A percentile compares a stretch with the other conserved stretches of the same genome.
These are phyloP conservation scores for Corylus heterophylla DNA, from an alignment of 306 rosid species.

Conservation along the genomic window DNA sequence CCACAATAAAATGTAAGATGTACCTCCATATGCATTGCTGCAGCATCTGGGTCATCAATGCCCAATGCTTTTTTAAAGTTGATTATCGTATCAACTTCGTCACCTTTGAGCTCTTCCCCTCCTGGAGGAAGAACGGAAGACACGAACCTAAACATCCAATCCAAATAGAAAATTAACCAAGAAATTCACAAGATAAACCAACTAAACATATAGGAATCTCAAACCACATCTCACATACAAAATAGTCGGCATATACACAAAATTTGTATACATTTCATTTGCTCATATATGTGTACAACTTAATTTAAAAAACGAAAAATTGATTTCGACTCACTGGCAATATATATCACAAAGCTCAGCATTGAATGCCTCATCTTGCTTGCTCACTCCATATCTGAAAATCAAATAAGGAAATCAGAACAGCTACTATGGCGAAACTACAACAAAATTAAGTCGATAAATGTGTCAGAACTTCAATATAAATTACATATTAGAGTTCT, in stretches of 20 bases:
- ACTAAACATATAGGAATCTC: not conserved
- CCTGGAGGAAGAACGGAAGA: constrained; percentile 82
- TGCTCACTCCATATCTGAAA: constrained; percentile 82
- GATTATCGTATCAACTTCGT: constrained; percentile 69
- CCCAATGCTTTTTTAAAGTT: constrained; percentile 80
- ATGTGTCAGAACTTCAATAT: not conserved
- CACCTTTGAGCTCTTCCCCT: constrained; percentile 80
- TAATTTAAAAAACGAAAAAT: not conserved
- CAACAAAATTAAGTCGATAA: not conserved
- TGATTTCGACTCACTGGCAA: constrained; percentile 49
- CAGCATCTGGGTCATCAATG: constrained; percentile 97
- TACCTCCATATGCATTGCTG: constrained; percentile 97
- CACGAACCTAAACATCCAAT: constrained; percentile 55
- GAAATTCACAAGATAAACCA: constrained; percentile 9
- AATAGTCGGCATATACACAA: constrained; percentile 5
- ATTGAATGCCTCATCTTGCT: constrained; percentile 82
- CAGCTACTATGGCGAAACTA: not conserved
- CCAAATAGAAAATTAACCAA: constrained; percentile 17
- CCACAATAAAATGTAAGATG: constrained; percentile 13
- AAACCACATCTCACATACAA: not conserved
- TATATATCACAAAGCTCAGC: constrained; percentile 85
- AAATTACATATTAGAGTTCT: not conserved
- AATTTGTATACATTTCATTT: not conserved
- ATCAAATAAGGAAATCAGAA: not conserved
- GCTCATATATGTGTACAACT: not conserved